Conservation (phyloP, 768 basidiomycete species). For the Tulasnella sp. region DNA sequence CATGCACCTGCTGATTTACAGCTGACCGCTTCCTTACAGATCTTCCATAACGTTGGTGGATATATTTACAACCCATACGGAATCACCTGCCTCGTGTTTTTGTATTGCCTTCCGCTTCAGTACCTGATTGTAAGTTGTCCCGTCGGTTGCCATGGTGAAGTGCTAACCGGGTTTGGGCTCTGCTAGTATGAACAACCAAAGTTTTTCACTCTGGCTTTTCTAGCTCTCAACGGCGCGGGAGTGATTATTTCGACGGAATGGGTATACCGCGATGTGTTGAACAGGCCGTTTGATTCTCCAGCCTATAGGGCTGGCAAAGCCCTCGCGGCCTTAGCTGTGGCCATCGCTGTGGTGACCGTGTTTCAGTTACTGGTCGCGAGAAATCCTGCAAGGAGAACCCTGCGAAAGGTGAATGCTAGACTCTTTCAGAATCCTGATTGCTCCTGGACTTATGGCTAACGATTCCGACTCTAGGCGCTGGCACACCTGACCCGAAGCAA, state of each 20-base stretch:
- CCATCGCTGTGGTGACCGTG: slow-evolving; percentile 35
- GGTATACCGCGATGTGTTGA: slow-evolving; percentile 34
- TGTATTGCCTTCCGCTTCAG: slow-evolving; percentile 32
- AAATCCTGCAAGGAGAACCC: slow-evolving; percentile 35
- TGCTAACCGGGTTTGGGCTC: not conserved
- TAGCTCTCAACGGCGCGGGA: slow-evolving; percentile 33
- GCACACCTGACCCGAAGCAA: slow-evolving; percentile 31
- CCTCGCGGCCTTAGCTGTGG: slow-evolving; percentile 36
- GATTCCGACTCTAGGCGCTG: not conserved
- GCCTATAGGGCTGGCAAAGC: slow-evolving; percentile 34
- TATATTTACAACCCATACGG: slow-evolving; percentile 37
- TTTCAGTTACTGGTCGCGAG: slow-evolving; percentile 38
- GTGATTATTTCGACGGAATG: slow-evolving; percentile 33
- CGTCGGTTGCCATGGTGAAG: not conserved
- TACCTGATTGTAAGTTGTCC: slow-evolving; percentile 31
- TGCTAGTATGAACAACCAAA: slow-evolving; percentile 32
- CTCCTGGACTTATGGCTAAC: not conserved
- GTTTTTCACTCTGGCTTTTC: slow-evolving; percentile 32
- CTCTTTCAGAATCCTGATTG: not conserved
- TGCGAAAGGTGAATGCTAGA: slow-evolving; percentile 31
- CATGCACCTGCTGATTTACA: not conserved
- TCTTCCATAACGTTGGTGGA: slow-evolving; percentile 38
- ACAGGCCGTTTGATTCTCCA: slow-evolving; percentile 35
- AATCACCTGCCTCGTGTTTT: slow-evolving; percentile 29
- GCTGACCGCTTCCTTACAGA: slow-evolving; percentile 27